These are phyloP conservation scores for Cryptosporidium tyzzeri DNA, from an alignment of 169 alveolate genomes.

Conservation along the genomic window DNA sequence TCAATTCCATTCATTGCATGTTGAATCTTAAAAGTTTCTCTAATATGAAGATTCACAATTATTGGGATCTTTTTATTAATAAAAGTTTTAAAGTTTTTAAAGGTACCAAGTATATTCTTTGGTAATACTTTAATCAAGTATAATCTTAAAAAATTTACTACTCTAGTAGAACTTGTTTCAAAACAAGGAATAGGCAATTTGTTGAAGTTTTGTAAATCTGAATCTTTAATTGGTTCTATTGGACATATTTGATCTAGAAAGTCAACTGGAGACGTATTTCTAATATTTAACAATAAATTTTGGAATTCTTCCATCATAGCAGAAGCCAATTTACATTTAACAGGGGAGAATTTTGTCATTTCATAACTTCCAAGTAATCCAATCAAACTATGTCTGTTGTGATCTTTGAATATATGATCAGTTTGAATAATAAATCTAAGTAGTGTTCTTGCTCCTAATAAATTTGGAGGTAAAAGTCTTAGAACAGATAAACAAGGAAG, in stretches of 20 bases:
- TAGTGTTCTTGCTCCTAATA: slow-evolving; percentile 54
- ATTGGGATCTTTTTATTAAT: slow-evolving; percentile 44
- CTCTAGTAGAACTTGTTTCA: slow-evolving; percentile 32
- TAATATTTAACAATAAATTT: slow-evolving; percentile 17
- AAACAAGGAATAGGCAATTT: slow-evolving; percentile 20
- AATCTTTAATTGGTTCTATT: slow-evolving; percentile 6
- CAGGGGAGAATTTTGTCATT: slow-evolving; percentile 30
- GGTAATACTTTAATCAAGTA: slow-evolving; percentile 18
- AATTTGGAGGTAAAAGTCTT: slow-evolving; percentile 53
- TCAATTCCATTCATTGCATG: slow-evolving; percentile 53
- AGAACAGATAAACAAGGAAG: slow-evolving; percentile 56
- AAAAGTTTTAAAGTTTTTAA: slow-evolving; percentile 24
- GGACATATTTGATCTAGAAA: slow-evolving; percentile 41
- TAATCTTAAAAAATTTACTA: slow-evolving; percentile 39
- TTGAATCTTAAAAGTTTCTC: slow-evolving; percentile 34
- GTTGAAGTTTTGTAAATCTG: slow-evolving; percentile 18
- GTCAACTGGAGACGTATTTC: not conserved
- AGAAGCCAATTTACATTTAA: slow-evolving; percentile 46
- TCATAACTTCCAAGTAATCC: slow-evolving; percentile 35
- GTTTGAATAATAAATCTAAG: slow-evolving; percentile 45
- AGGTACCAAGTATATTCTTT: slow-evolving; percentile 46
- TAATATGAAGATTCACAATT: slow-evolving; percentile 50
- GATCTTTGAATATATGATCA: slow-evolving; percentile 33
- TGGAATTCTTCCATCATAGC: slow-evolving; percentile 11
- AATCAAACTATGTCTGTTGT: slow-evolving; percentile 25